Evolutionary conservation across 1,284 basidiomycete species (phyloP).

Genomic region (Cryptococcus maquisensis): DNA sequence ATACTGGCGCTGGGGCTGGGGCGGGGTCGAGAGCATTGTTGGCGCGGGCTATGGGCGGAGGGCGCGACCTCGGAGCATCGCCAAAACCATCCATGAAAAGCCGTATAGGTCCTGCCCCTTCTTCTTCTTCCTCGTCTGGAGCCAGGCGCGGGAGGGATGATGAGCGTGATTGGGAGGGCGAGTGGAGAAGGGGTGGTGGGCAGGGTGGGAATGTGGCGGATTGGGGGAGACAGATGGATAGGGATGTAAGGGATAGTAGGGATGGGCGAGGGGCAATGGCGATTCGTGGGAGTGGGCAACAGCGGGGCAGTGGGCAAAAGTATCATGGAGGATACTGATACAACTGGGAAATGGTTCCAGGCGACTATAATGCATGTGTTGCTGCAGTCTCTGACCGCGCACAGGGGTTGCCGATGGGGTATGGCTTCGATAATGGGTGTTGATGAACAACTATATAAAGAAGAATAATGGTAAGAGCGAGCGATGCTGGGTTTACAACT

Average conservation of each 20-base stretch:
- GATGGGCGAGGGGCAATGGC: background rate
- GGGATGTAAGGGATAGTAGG: background rate
- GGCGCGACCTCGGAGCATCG: background rate
- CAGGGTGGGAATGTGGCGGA: constrained; percentile 24
- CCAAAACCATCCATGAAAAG: background rate
- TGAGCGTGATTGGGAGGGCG: constrained; percentile 23
- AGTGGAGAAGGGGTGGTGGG: constrained; percentile 21
- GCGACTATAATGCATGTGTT: no score
- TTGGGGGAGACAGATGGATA: constrained; percentile 27
- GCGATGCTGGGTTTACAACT: background rate
- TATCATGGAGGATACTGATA: constrained; percentile 23
- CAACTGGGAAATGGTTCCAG: no score
- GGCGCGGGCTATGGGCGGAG: background rate
- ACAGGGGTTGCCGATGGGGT: no score
- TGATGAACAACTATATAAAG: no score
- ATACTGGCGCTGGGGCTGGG: background rate
- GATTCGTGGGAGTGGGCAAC: background rate
- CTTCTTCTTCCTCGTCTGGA: background rate
- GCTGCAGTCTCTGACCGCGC: no score
- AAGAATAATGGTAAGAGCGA: no score
- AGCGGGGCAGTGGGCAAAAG: constrained; percentile 11
- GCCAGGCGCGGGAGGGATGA: background rate
- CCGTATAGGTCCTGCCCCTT: background rate
- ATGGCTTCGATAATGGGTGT: no score
- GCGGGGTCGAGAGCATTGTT: background rate